Evolutionary conservation across 2,329 filamentous ascomycete species (phyloP).

Genomic region (Calonectria henricotiae): DNA sequence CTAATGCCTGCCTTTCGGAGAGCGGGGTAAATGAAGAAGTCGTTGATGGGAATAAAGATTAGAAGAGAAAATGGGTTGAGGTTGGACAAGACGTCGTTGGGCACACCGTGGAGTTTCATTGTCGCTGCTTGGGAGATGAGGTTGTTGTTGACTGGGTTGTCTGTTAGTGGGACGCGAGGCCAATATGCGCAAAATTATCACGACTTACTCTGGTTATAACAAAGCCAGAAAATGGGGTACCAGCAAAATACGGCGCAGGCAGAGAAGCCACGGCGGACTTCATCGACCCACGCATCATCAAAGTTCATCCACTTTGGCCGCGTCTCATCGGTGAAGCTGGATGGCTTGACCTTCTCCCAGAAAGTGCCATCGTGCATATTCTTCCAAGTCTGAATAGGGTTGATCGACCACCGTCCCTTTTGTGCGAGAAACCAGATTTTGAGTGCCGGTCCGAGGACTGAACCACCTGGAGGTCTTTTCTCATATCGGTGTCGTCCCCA

Average conservation of each 20-base stretch:
- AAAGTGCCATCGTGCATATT: constrained; percentile 72
- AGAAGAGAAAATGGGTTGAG: constrained; percentile 82
- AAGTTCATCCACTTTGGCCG: constrained; percentile 83
- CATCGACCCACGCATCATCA: constrained; percentile 85
- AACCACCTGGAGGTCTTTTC: constrained; percentile 74
- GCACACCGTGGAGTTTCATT: constrained; percentile 79
- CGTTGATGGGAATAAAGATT: constrained; percentile 81
- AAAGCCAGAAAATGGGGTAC: constrained; percentile 76
- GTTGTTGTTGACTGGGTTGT: constrained; percentile 69
- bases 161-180: constrained; percentile 36
- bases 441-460: constrained; percentile 77
- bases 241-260: constrained; percentile 81
- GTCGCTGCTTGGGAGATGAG: constrained; percentile 75
- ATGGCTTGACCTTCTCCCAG: constrained; percentile 82
- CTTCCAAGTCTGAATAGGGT: constrained; percentile 73
- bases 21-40: constrained; percentile 78
- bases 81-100: constrained; percentile 84
- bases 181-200: constrained; percentile 26
- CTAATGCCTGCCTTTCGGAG: constrained; percentile 76
- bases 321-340: constrained; percentile 68
- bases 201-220: constrained; percentile 63
- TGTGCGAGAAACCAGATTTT: constrained; percentile 75
- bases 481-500: constrained; percentile 74
- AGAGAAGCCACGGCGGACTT: constrained; percentile 78
- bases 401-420: constrained; percentile 80